These are phyloP conservation scores for Pseudogymnoascus sp. DNA, from an alignment of 2,329 filamentous ascomycete species.

Conservation along the genomic window DNA sequence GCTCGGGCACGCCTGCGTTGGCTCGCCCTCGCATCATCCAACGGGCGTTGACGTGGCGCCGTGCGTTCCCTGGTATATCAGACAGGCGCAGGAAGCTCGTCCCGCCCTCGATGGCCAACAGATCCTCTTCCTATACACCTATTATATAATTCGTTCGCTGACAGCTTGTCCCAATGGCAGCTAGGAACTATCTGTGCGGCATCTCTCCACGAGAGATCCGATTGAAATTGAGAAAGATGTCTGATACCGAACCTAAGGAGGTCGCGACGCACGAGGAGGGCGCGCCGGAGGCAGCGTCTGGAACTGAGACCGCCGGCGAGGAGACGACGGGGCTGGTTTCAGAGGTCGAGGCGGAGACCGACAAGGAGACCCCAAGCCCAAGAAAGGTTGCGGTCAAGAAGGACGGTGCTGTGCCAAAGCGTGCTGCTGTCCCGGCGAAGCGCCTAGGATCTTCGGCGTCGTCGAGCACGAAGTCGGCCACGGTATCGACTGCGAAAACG, in stretches of 20 bases:
- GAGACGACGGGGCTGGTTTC: slow-evolving; percentile 22
- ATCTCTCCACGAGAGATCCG: slow-evolving; percentile 3
- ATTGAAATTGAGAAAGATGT: slow-evolving; percentile 20
- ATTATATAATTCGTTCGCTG: slow-evolving; percentile 9
- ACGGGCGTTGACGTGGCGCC: slow-evolving; percentile 8
- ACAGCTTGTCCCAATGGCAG: slow-evolving; percentile 8
- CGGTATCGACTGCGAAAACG: slow-evolving; percentile 19
- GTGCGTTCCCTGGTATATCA: slow-evolving; percentile 5
- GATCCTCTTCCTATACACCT: background rate
- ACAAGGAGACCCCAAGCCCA: slow-evolving; percentile 22
- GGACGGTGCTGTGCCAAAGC: slow-evolving; percentile 23
- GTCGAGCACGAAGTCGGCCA: slow-evolving; percentile 16
- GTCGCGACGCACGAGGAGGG: slow-evolving; percentile 19
- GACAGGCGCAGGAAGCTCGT: slow-evolving; percentile 1
- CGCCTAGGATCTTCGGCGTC: slow-evolving; percentile 22
- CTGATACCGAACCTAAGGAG: slow-evolving; percentile 23
- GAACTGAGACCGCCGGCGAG: slow-evolving; percentile 15
- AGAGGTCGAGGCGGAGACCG: slow-evolving; percentile 24
- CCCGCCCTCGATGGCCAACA: background rate
- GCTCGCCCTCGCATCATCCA: background rate
- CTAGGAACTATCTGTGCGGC: slow-evolving; percentile 5
- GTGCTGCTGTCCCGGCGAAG: slow-evolving; percentile 19
- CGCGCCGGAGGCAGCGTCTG: slow-evolving; percentile 18
- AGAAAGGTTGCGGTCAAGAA: slow-evolving; percentile 27
- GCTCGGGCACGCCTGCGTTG: slow-evolving; percentile 5